Base-by-base conservation (phyloP, 495 filamentous ascomycete genomes). In the Rhizodiscina lignyota region DNA sequence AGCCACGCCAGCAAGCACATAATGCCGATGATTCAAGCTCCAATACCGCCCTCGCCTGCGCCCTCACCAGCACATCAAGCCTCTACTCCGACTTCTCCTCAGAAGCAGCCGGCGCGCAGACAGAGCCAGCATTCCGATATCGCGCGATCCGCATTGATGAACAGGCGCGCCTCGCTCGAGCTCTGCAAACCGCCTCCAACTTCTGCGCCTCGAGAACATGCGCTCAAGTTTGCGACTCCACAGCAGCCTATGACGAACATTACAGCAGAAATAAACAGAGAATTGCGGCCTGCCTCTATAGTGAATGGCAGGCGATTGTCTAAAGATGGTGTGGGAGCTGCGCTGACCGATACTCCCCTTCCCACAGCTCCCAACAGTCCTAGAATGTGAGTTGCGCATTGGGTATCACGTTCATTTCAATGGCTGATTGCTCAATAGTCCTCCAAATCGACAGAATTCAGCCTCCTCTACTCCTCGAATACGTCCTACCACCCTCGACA, bases 331-430 rank as follows among this genome's bases (percentile, higher is more conserved):
- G n/a, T 18, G 8, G 73, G 73, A 41, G 54, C 51, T 34, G 63
- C 70, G 27, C 53, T 77, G 51, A 70, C 60, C 42, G 78, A 83
- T 56, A 83, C 78, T 45, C 78, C 78, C 38, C 49, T 59, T 52
- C 66, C 76, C 45, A 77, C 78, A 43, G 72, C 71, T 37, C 75
- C 77, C 20, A 70, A 62, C 53, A 80, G 74, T 53, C 78, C 78
- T 47, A 66, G 67, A 49, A 76, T 83, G 72, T 79, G 58, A 58
- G 74, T 62, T 40, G 26, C 40, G 41, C 8, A 8, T 8, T 13
- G 13, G 8, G 24, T 13, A 8, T 27, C 8, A 8, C 24, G 8
- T 27, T 13, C 8, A 13, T 8, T 27, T 27, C 24, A 27, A 13
- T 8, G 8, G 10, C 23, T 20, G 20, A 27, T 20, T 37, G 50